Evolutionary conservation across 2,329 filamentous ascomycete genomes (phyloP), one percentile per base, ranked within the genome.

Genomic region (Clarireedia hainanense): DNA sequence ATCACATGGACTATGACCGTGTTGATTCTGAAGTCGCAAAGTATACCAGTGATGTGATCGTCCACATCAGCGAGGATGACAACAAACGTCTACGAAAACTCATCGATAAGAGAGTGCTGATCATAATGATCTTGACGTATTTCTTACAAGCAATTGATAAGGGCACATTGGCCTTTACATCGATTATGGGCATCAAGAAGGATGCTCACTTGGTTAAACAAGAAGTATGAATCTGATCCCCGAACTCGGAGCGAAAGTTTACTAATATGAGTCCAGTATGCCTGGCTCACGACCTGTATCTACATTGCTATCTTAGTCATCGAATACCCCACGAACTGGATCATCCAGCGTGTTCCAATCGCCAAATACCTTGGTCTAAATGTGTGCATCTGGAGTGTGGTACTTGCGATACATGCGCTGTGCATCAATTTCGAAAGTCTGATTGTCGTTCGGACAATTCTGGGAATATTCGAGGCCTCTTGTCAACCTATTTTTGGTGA

Each of bases 21-120:
- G 77, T 89, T 55, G 87, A 91, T 70, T 76, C 79, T 55, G 87
- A 91, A 71, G 74, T 91, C 39, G 84, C 85, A 50, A 79, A 84
- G 67, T 91, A 91, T 72, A 80, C 82, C 27, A 76, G 76, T 20
- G 76, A 77, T 17, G 75, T 68, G 17, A 73, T 72, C 5, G 72
- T 88, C 50, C 72, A 79, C 2, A 82, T 90, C 64, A 74, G 77
- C 3, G 71, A 75, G 1, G 81, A 79, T 57, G 81, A 85, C 53
- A 84, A 81, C 69, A 75, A 71, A 40, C 74, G 84, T 30, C 74
- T 91, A 52, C 82, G 80, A 60, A 76, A 70, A 51, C 73, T 83
- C 73, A 87, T 90, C 61, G 85, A 90, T 69, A 77, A 74, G 59
- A 79, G 86, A 34, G 79, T 90, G 2, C 72, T 91, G 45, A 71